Conservation (phyloP, 1,284 basidiomycete species). For the Fistulinella cinereoalba region DNA sequence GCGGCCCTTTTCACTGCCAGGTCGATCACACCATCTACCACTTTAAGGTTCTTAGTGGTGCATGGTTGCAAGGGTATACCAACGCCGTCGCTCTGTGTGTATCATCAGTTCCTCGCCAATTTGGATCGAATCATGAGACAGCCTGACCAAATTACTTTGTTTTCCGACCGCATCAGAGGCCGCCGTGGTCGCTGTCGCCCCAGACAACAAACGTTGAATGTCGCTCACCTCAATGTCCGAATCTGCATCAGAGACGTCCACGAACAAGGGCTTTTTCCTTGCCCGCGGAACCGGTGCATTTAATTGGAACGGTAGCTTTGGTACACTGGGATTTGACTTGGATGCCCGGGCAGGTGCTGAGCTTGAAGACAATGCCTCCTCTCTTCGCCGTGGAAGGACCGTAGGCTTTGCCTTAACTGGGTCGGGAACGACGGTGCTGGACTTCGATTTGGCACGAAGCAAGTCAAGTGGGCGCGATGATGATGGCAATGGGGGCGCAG, state of each 20-base stretch:
- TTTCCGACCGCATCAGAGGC: too few species aligned
- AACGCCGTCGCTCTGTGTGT: conserved; percentile 7
- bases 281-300: background rate
- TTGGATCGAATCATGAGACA: too few species aligned
- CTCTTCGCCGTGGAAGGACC: conserved; percentile 7
- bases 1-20: conserved; percentile 1
- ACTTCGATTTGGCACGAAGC: conserved; percentile 21
- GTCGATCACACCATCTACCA: conserved; percentile 1
- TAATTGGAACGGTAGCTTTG: conserved; percentile 1
- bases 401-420: background rate
- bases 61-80: background rate
- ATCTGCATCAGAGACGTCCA: conserved; percentile 29
- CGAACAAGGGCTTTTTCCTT: conserved; percentile 18
- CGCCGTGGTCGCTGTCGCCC: background rate
- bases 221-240: conserved; percentile 23
- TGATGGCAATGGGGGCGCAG: conserved; percentile 12
- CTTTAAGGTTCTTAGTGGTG: background rate
- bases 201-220: conserved; percentile 1
- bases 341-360: conserved; percentile 3
- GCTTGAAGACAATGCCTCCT: conserved; percentile 9
- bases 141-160: too few species aligned
- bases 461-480: conserved; percentile 28
- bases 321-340: background rate
- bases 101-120: conserved; percentile 4
- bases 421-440: background rate